Evolutionary conservation across 345 rosid genomes (phyloP).

Genomic region (Psidium guajava): DNA sequence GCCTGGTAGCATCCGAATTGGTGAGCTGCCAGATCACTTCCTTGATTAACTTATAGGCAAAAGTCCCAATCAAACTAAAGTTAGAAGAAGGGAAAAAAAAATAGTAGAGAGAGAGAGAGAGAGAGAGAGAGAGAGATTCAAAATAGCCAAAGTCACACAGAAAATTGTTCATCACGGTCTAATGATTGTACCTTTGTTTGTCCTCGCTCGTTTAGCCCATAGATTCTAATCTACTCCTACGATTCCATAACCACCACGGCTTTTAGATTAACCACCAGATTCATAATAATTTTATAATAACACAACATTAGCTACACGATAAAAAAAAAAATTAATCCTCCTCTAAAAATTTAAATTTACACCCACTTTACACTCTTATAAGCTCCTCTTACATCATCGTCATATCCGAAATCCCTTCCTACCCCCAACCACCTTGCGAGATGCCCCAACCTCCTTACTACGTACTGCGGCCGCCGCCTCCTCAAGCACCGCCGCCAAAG

Average conservation of each 20-base stretch:
- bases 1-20: neutral
- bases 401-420: neutral
- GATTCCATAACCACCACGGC: conserved; percentile 13
- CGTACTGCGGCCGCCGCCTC: neutral
- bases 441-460: neutral
- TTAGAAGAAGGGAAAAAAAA: neutral
- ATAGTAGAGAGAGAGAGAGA: too few species aligned
- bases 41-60: neutral
- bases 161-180: neutral
- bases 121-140: too few species aligned
- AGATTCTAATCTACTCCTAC: neutral
- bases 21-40: neutral
- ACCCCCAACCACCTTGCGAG: conserved; percentile 6
- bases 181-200: conserved; percentile 7
- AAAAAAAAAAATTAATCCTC: neutral
- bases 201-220: neutral
- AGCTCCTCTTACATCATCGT: neutral
- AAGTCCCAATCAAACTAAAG: neutral
- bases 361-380: neutral
- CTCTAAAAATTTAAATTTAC: neutral
- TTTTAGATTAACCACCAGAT: conserved; percentile 8
- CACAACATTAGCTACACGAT: neutral
- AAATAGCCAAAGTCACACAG: neutral
- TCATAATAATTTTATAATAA: neutral
- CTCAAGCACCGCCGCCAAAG: neutral